These are phyloP conservation scores for Rhynchosporium secalis DNA, from an alignment of 2,329 filamentous ascomycete species.

Conservation along the genomic window DNA sequence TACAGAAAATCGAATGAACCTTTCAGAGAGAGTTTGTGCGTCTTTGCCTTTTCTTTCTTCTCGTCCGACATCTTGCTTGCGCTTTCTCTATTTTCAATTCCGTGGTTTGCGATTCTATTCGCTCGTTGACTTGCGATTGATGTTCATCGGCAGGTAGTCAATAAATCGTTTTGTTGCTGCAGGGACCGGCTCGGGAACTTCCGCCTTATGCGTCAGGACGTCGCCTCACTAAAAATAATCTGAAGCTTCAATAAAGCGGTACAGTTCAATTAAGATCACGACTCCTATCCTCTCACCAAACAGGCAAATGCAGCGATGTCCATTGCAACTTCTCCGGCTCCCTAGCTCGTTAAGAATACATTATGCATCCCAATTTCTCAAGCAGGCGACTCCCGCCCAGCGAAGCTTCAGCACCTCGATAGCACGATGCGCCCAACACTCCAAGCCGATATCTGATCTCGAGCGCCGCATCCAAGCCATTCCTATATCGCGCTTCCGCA, in stretches of 20 bases:
- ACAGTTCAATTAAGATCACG: not conserved
- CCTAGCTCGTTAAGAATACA: slow-evolving; percentile 37
- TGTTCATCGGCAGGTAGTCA: not conserved
- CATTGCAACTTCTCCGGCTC: slow-evolving; percentile 38
- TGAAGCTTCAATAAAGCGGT: slow-evolving; percentile 9
- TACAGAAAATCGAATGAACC: slow-evolving; percentile 52
- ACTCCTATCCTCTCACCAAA: slow-evolving; percentile 17
- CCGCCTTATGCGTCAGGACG: slow-evolving; percentile 11
- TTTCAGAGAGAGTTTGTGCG: slow-evolving; percentile 91
- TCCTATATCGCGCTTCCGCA: slow-evolving; percentile 78
- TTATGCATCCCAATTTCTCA: slow-evolving; percentile 35
- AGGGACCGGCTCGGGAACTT: slow-evolving; percentile 20
- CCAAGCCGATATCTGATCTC: slow-evolving; percentile 45
- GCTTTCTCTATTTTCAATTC: slow-evolving; percentile 6
- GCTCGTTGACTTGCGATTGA: not conserved
- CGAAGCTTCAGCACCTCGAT: slow-evolving; percentile 35
- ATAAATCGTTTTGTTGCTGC: slow-evolving; percentile 17
- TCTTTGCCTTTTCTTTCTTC: slow-evolving; percentile 75
- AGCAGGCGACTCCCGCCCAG: slow-evolving; percentile 17
- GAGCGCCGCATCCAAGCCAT: slow-evolving; percentile 68
- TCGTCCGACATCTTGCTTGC: slow-evolving; percentile 35
- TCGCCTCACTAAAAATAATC: slow-evolving; percentile 21
- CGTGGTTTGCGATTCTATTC: not conserved
- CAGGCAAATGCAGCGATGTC: slow-evolving; percentile 41
- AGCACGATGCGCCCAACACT: slow-evolving; percentile 33